Conservation (phyloP, 148 eudicot genomes). For the Camellia sinensis region DNA sequence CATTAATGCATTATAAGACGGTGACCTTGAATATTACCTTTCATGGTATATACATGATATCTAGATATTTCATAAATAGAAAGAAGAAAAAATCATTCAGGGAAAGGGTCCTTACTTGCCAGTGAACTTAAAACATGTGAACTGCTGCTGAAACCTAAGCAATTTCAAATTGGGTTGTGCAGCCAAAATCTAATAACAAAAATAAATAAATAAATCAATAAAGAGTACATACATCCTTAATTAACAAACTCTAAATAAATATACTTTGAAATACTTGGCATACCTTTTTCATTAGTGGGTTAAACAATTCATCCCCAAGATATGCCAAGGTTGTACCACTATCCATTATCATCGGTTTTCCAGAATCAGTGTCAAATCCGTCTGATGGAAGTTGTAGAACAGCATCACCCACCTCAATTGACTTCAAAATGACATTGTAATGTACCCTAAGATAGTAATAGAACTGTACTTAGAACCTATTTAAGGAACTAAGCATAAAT, state of each 20-base stretch:
- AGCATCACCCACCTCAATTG: constrained; percentile 63
- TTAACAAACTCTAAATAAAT: neutral
- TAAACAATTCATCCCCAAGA: constrained; percentile 67
- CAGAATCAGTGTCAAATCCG: constrained; percentile 30
- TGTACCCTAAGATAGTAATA: constrained; percentile 63
- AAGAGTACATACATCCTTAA: neutral
- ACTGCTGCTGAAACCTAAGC: constrained; percentile 59
- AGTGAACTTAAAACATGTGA: constrained; percentile 63
- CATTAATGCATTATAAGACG: too few relatives aligned
- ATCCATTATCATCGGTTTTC: constrained; percentile 61
- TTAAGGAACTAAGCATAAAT: constrained; percentile 1
- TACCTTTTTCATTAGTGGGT: constrained; percentile 48
- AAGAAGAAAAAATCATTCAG: neutral
- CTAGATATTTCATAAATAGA: neutral
- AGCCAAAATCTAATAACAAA: constrained; percentile 45
- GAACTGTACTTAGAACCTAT: constrained; percentile 30
- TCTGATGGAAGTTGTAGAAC: constrained; percentile 44
- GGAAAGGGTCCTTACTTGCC: constrained; percentile 51
- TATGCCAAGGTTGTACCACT: constrained; percentile 95
- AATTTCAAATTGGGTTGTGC: constrained; percentile 49
- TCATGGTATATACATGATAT: neutral
- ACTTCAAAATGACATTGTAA: constrained; percentile 66
- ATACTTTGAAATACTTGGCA: constrained; percentile 7
- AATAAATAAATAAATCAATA: neutral
- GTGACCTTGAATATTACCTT: neutral